Conservation (phyloP, 441 rosid species). For the Corymbia calophylla region DNA sequence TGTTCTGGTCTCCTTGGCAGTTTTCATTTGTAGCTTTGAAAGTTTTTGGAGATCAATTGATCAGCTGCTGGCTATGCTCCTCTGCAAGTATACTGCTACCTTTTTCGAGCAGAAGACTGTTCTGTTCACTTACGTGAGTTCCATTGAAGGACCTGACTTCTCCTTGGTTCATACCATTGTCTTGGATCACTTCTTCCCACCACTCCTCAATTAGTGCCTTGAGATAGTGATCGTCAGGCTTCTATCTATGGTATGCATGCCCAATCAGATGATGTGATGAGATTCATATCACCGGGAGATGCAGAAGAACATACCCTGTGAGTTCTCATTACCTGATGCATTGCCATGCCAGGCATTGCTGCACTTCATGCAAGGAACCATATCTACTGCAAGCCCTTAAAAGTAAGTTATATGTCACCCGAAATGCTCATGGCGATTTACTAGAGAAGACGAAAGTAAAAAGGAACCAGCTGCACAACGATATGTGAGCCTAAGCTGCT, state of each 20-base stretch:
- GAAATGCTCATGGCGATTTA: neutral
- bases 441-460: too few relatives aligned
- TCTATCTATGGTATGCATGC: slow-evolving; percentile 41
- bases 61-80: slow-evolving; percentile 37
- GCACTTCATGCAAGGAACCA: neutral
- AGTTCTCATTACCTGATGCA: neutral
- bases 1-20: neutral
- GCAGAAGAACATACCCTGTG: neutral
- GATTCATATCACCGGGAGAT: neutral
- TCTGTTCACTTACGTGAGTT: slow-evolving; percentile 35
- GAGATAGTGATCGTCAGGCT: slow-evolving; percentile 69
- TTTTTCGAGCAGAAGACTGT: slow-evolving; percentile 70
- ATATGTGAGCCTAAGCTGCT: neutral
- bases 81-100: slow-evolving; percentile 63
- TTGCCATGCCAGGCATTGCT: neutral
- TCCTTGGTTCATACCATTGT: slow-evolving; percentile 23
- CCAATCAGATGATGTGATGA: neutral
- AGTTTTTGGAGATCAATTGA: slow-evolving; percentile 71
- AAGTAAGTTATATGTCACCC: neutral
- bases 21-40: slow-evolving; percentile 41
- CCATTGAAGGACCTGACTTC: slow-evolving; percentile 24
- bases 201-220: slow-evolving; percentile 84
- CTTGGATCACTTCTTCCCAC: slow-evolving; percentile 83
- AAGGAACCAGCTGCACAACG: neutral
- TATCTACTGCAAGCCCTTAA: neutral